A percentile compares a stretch with the other conserved stretches of the same genome.
phyloP scores from a whole-genome alignment of 495 filamentous ascomycete species.

The Endocarpon pusillum region DNA sequence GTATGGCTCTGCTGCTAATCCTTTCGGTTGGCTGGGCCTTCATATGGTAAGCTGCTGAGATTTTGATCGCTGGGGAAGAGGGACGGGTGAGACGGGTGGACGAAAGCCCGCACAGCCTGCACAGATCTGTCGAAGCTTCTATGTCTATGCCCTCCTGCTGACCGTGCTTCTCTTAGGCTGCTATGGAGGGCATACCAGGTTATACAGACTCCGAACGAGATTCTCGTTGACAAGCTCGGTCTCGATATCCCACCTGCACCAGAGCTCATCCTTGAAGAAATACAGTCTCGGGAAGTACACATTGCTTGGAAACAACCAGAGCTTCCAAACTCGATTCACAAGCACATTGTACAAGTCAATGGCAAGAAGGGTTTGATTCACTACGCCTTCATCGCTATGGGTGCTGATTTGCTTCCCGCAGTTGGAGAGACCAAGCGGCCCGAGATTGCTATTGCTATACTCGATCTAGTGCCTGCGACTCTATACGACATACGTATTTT shows the following conservation, averaged over 20 bases:
- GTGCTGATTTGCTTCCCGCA: slow-evolving; percentile 19
- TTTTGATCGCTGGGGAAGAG: background rate
- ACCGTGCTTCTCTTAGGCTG: slow-evolving; percentile 36
- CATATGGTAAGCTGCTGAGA: slow-evolving; percentile 26
- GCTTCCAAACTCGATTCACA: slow-evolving; percentile 58
- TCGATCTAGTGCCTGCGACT: slow-evolving; percentile 63
- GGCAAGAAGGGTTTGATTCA: slow-evolving; percentile 60
- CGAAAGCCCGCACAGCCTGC: too few species aligned
- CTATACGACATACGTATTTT: slow-evolving; percentile 88
- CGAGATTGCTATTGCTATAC: slow-evolving; percentile 81
- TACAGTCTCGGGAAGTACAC: slow-evolving; percentile 72
- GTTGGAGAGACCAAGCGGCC: slow-evolving; percentile 72
- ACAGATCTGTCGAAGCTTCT: background rate
- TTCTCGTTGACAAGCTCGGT: slow-evolving; percentile 76
- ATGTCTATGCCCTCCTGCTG: too few species aligned
- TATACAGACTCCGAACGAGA: slow-evolving; percentile 72
- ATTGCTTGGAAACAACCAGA: slow-evolving; percentile 79
- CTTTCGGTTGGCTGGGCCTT: slow-evolving; percentile 32
- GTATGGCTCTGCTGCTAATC: slow-evolving; percentile 34
- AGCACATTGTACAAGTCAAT: slow-evolving; percentile 85
- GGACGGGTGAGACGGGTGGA: too few species aligned
- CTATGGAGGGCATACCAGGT: slow-evolving; percentile 69
- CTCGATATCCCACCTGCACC: slow-evolving; percentile 85
- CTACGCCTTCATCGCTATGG: background rate
- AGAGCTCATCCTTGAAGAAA: slow-evolving; percentile 78